A percentile compares a stretch with the other conserved stretches of the same genome.
phyloP scores from a whole-genome alignment of 2,329 filamentous ascomycete genomes.

The Hypoxylon sp. region DNA sequence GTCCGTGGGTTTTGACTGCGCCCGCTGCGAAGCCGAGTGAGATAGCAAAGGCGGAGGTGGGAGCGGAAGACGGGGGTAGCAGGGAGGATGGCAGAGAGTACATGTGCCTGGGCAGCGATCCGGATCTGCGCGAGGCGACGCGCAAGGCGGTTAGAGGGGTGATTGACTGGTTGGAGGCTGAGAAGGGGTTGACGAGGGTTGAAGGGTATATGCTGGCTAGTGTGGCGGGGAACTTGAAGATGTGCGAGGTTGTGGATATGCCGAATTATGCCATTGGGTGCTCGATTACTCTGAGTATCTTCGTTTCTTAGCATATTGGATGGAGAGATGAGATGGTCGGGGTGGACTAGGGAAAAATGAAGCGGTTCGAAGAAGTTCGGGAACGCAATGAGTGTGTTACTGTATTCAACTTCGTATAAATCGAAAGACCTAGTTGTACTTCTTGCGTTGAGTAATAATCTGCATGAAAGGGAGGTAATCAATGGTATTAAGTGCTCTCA shows the following conservation, averaged over 20 bases:
- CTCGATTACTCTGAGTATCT: slow-evolving; percentile 64
- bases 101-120: slow-evolving; percentile 63
- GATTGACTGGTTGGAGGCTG: slow-evolving; percentile 48
- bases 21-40: background rate
- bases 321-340: background rate
- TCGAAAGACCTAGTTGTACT: background rate
- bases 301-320: slow-evolving; percentile 46
- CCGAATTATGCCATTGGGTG: slow-evolving; percentile 67
- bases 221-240: slow-evolving; percentile 65
- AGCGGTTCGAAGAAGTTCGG: background rate
- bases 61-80: slow-evolving; percentile 50
- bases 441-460: background rate
- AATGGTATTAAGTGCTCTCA: slow-evolving; percentile 10
- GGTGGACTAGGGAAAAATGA: background rate
- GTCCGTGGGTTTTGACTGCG: slow-evolving; percentile 1
- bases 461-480: background rate
- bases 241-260: slow-evolving; percentile 69
- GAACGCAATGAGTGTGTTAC: background rate
- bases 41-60: background rate
- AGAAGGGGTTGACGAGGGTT: background rate
- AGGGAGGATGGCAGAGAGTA: slow-evolving; percentile 56
- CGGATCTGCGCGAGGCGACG: slow-evolving; percentile 64
- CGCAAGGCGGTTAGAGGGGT: slow-evolving; percentile 64
- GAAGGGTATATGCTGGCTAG: slow-evolving; percentile 65
- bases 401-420: background rate